phyloP scores from a whole-genome alignment of 148 eudicot genomes.

The Cornus florida region DNA sequence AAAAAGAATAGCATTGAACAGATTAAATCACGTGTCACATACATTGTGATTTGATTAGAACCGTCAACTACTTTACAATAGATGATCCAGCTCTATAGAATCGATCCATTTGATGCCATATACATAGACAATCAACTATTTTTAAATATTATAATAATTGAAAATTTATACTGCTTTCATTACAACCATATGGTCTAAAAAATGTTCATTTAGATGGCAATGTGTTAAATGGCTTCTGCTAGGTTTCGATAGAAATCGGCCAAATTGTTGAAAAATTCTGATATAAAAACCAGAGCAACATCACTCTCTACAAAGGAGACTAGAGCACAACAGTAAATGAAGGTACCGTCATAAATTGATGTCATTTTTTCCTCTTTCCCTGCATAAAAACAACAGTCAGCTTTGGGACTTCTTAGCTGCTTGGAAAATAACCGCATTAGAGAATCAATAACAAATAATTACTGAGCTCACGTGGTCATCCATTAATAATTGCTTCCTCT shows the following conservation, averaged over 20 bases:
- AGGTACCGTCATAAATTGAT: background rate
- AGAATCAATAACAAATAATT: slow-evolving; percentile 11
- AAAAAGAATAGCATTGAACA: too few species aligned
- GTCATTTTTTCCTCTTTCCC: slow-evolving; percentile 57
- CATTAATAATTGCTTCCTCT: slow-evolving; percentile 66
- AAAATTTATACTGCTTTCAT: background rate
- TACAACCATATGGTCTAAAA: background rate
- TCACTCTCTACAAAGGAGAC: too few species aligned
- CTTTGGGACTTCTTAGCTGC: background rate
- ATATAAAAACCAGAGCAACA: too few species aligned
- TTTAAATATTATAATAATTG: too few species aligned
- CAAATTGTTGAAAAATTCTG: background rate
- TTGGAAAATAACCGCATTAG: background rate
- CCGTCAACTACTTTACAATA: too few species aligned
- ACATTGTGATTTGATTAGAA: too few species aligned
- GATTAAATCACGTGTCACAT: too few species aligned
- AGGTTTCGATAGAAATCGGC: background rate
- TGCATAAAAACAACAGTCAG: slow-evolving; percentile 26
- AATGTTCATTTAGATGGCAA: background rate
- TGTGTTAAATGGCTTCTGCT: background rate
- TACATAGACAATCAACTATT: too few species aligned
- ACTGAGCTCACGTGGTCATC: slow-evolving; percentile 68
- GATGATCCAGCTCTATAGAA: too few species aligned
- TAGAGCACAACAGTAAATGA: background rate
- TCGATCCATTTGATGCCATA: too few species aligned